Evolutionary conservation across 2,329 filamentous ascomycete species (phyloP), one percentile per base, ranked within the genome.

Genomic region (Aureobasidium sp.): DNA sequence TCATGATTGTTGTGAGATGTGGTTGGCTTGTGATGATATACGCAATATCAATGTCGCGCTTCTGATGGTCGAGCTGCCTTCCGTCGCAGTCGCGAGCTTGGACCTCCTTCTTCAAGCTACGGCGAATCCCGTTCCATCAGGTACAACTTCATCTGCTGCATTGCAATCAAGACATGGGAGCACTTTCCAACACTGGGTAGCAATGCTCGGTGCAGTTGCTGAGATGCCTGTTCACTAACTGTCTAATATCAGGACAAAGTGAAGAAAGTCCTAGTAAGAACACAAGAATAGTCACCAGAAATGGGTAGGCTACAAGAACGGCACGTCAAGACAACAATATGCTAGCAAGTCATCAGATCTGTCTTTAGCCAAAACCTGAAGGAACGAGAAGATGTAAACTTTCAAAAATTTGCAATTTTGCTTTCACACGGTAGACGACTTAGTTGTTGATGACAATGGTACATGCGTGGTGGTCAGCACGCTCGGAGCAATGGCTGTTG

Each of bases 381-480:
- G 42, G 7, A 27, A 45, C 23, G 15, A 45, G 17, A 27, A 17
- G 11, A n/a, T 1, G 50, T 54, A 21, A 46, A 46, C 53, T 57
- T 57, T 57, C 42, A 58, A 49, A 47, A 43, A 53, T 53, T n/a
- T 60, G 47, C 58, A 53, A 60, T 60, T 60, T 60, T 45, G 46
- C 47, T 42, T 50, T 60, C 45, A 27, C 19, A 60, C 19, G 57
- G 27, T 40, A 49, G 46, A 57, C 53, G 53, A 46, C 53, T 51
- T 29, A 45, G 57, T 49, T 45, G 42, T 23, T 51, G 38, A 29
- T 46, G 58, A 60, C 57, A 60, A 43, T 60, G 37, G 27, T 60
- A 60, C 58, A 60, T 51, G 29, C 27, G 37, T 38, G 46, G 27
- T 6, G 19, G 25, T 31, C 46, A 43, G 43, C 46, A 51, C 45